Evolutionary conservation across 1,284 basidiomycete genomes (phyloP).

Genomic region (Malassezia dermatis): DNA sequence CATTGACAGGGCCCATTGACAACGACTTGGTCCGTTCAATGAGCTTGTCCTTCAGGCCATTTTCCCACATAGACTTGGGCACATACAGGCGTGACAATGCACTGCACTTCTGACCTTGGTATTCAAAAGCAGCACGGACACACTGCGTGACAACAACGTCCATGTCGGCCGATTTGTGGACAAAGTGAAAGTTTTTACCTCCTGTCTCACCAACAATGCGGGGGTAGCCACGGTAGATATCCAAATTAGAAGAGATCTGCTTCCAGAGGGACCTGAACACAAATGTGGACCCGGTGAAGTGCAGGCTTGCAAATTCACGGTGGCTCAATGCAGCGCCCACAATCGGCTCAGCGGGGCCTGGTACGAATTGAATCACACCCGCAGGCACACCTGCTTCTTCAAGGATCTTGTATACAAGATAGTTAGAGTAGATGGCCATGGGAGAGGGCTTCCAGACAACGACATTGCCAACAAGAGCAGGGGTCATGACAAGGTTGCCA

Average conservation of each 20-base stretch:
- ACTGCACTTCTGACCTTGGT: conserved; percentile 96
- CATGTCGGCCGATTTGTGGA: conserved; percentile 78
- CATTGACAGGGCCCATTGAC: conserved; percentile 66
- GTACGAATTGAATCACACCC: conserved; percentile 93
- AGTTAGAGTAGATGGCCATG: conserved; percentile 87
- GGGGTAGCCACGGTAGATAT: conserved; percentile 69
- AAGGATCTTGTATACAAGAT: conserved; percentile 81
- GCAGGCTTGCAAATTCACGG: conserved; percentile 72
- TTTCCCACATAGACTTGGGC: conserved; percentile 71
- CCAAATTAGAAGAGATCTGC: conserved; percentile 69
- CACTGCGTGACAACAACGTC: conserved; percentile 78
- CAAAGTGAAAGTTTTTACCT: conserved; percentile 95
- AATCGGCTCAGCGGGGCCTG: conserved; percentile 50
- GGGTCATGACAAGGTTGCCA: conserved; percentile 53
- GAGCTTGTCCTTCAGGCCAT: conserved; percentile 73
- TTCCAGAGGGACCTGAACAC: conserved; percentile 87
- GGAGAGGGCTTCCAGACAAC: conserved; percentile 97
- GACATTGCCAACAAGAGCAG: conserved; percentile 88
- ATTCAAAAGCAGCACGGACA: conserved; percentile 86
- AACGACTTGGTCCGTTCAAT: conserved; percentile 68
- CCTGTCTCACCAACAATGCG: conserved; percentile 85
- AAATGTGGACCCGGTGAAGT: conserved; percentile 92
- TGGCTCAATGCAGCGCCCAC: conserved; percentile 54
- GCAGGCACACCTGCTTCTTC: conserved; percentile 85
- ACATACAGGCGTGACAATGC: conserved; percentile 87